Conservation (phyloP, 306 rosid genomes). For the Fragaria vesca region DNA sequence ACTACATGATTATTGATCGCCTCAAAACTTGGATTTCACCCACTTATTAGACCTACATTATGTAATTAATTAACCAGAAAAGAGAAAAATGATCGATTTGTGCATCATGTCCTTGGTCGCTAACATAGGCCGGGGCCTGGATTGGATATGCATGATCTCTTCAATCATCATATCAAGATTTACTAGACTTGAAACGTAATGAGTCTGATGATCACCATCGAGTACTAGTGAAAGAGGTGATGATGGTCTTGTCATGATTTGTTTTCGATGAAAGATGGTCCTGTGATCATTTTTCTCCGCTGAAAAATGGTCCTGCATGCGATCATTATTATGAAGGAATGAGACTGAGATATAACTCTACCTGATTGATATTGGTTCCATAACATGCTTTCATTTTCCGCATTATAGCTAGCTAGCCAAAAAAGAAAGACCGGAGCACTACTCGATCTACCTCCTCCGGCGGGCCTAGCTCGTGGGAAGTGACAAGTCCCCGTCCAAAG, state of each 20-base stretch:
- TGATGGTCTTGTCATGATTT: neutral
- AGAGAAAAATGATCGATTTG: too few species aligned
- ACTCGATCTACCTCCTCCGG: neutral
- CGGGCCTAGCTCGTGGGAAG: neutral
- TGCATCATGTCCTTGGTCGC: neutral
- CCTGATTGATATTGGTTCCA: neutral
- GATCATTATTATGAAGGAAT: neutral
- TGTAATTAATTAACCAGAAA: too few species aligned
- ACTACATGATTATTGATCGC: neutral
- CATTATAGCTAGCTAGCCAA: neutral
- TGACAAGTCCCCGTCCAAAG: neutral
- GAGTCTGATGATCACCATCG: neutral
- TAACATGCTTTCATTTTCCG: conserved; percentile 10
- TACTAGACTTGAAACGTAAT: neutral
- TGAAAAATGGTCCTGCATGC: neutral
- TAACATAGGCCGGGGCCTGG: neutral
- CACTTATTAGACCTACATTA: too few species aligned
- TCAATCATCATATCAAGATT: neutral
- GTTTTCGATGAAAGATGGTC: neutral
- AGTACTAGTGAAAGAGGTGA: neutral
- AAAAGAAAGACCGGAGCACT: neutral
- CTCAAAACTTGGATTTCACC: conserved; percentile 7
- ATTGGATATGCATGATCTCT: neutral
- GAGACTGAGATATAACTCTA: neutral
- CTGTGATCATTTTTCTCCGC: neutral